These are phyloP conservation scores for Papiliotrema nemorosa DNA, from an alignment of 1,284 basidiomycete genomes.

Conservation along the genomic window DNA sequence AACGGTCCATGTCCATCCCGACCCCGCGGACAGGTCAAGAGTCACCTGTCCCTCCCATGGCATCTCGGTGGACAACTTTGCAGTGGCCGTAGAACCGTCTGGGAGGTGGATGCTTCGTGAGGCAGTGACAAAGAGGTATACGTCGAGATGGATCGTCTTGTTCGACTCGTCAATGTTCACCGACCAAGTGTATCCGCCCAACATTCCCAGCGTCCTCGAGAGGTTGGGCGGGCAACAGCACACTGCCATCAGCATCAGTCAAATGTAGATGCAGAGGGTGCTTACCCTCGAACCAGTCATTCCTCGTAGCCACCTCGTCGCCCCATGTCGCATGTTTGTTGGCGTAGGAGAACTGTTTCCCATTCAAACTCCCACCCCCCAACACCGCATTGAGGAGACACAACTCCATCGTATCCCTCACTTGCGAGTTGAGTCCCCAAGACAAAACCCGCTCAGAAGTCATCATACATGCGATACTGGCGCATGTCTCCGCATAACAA, in stretches of 20 bases:
- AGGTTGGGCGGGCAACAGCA: conserved; percentile 41
- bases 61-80: conserved; percentile 27
- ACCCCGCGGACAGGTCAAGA: conserved; percentile 19
- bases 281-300: conserved; percentile 39
- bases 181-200: conserved; percentile 38
- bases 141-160: conserved; percentile 20
- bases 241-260: conserved; percentile 12
- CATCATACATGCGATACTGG: conserved; percentile 39
- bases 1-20: conserved; percentile 28
- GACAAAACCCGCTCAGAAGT: conserved; percentile 29
- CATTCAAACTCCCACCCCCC: conserved; percentile 30
- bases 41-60: conserved; percentile 27
- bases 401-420: conserved; percentile 31
- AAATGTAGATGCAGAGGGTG: not conserved
- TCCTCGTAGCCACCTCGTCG: conserved; percentile 25
- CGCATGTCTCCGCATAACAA: conserved; percentile 40
- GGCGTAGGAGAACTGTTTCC: conserved; percentile 31
- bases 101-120: conserved; percentile 25
- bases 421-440: conserved; percentile 20
- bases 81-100: conserved; percentile 16
- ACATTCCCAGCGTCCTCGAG: conserved; percentile 33
- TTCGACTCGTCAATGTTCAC: conserved; percentile 12
- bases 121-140: conserved; percentile 31
- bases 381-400: conserved; percentile 33
- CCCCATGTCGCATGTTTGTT: conserved; percentile 34